These are phyloP conservation scores for Chaetomium cochliodes DNA, from an alignment of 495 filamentous ascomycete genomes.

Conservation along the genomic window DNA sequence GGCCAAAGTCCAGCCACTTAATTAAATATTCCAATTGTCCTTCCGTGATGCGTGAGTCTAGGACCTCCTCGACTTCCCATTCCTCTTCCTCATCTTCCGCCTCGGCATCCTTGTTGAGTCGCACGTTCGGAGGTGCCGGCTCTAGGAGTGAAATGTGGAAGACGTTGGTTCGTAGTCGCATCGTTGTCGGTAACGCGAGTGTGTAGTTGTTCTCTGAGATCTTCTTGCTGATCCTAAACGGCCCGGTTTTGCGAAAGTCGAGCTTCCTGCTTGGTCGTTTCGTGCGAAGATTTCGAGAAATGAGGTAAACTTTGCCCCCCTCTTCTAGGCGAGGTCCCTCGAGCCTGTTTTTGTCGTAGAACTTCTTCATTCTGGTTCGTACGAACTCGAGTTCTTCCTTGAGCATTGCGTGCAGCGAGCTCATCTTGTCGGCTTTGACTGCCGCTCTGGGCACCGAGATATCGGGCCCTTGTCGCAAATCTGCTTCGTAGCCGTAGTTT, in stretches of 20 bases:
- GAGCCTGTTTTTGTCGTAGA: too few species aligned
- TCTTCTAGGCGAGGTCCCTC: too few species aligned
- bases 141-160: constrained; percentile 1
- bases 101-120: not conserved
- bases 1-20: not conserved
- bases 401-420: too few species aligned
- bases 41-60: not conserved
- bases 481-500: too few species aligned
- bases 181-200: not conserved
- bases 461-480: too few species aligned
- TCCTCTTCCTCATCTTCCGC: constrained; percentile 2
- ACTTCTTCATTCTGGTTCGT: too few species aligned
- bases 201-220: not conserved
- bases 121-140: not conserved
- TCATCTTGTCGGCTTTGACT: too few species aligned
- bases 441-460: too few species aligned
- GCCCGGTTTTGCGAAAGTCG: not conserved
- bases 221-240: not conserved
- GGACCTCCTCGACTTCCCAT: not conserved
- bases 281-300: too few species aligned
- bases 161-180: not conserved
- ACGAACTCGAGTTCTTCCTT: too few species aligned
- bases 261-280: too few species aligned
- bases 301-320: too few species aligned
- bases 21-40: not conserved